Percentiles rank a stretch among this genome's conserved stretches.
Conservation (phyloP, 2,329 filamentous ascomycete species). For the Stromatinia cepivora region DNA sequence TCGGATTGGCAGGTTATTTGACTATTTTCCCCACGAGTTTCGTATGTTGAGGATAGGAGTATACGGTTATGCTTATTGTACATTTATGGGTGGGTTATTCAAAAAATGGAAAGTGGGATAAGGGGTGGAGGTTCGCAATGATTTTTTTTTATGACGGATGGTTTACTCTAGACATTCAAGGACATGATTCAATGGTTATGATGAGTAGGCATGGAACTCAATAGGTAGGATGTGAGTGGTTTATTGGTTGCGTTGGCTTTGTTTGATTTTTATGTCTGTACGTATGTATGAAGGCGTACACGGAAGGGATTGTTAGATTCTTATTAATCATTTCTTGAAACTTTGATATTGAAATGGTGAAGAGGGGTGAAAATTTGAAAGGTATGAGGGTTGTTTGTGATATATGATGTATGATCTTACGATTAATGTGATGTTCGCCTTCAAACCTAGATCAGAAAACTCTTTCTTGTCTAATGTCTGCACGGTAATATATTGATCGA, state of each 20-base stretch:
- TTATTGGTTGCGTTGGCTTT: background rate
- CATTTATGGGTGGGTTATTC: background rate
- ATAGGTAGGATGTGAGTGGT: background rate
- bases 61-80: background rate
- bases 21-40: slow-evolving; percentile 9
- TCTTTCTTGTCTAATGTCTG: no score
- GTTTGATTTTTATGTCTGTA: background rate
- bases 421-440: background rate
- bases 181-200: slow-evolving; percentile 11
- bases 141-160: slow-evolving; percentile 11
- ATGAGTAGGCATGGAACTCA: slow-evolving; percentile 6
- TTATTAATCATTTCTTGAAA: background rate
- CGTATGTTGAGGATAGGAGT: slow-evolving; percentile 7
- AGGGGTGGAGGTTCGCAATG: background rate
- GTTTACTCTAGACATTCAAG: slow-evolving; percentile 1
- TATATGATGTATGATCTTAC: background rate
- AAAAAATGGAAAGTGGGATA: background rate
- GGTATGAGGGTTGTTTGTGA: background rate
- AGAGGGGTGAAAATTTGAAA: no score
- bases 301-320: background rate
- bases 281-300: background rate
- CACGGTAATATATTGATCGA: no score
- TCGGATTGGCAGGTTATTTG: background rate
- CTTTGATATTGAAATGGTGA: background rate
- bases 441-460: no score